These are phyloP conservation scores for Pittosporum tobira DNA, from an alignment of 129 eudicot species.

Conservation along the genomic window DNA sequence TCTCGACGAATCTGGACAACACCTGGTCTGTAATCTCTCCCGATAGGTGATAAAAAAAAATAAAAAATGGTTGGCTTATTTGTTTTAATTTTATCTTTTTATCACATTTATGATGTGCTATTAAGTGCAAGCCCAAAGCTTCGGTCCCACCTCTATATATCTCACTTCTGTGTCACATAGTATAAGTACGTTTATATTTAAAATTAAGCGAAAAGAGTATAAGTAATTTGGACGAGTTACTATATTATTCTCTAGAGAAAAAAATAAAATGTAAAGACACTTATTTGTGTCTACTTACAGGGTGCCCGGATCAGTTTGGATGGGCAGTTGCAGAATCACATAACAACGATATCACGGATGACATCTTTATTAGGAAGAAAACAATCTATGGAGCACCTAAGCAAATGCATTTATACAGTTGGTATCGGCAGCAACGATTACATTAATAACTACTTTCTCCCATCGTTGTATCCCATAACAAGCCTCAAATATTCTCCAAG, in stretches of 20 bases:
- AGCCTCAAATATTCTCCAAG: slow-evolving; percentile 16
- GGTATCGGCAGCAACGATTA: slow-evolving; percentile 52
- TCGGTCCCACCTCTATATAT: too few relatives aligned
- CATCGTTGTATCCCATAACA: slow-evolving; percentile 12
- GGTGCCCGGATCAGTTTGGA: slow-evolving; percentile 26
- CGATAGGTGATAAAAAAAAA: too few relatives aligned
- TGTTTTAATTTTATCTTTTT: too few relatives aligned
- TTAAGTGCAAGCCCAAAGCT: too few relatives aligned
- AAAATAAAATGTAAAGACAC: background rate
- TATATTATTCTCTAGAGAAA: too few relatives aligned
- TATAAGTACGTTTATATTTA: background rate
- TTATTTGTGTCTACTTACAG: slow-evolving; percentile 7
- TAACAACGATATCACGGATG: slow-evolving; percentile 14
- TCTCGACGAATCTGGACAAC: slow-evolving; percentile 9
- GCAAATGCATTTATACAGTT: slow-evolving; percentile 34
- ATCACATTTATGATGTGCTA: too few relatives aligned
- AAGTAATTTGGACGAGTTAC: too few relatives aligned
- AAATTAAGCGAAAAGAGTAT: too few relatives aligned
- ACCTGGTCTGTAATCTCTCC: too few relatives aligned
- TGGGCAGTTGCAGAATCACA: slow-evolving; percentile 29
- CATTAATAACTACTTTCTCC: slow-evolving; percentile 41
- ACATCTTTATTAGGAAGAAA: slow-evolving; percentile 14
- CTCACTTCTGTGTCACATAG: background rate
- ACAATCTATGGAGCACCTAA: slow-evolving; percentile 16
- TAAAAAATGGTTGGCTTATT: too few relatives aligned